Percentiles rank a stretch among this genome's conserved stretches.
These are phyloP conservation scores for Colletotrichum spaethianum DNA, from an alignment of 2,329 filamentous ascomycete genomes.

Conservation along the genomic window DNA sequence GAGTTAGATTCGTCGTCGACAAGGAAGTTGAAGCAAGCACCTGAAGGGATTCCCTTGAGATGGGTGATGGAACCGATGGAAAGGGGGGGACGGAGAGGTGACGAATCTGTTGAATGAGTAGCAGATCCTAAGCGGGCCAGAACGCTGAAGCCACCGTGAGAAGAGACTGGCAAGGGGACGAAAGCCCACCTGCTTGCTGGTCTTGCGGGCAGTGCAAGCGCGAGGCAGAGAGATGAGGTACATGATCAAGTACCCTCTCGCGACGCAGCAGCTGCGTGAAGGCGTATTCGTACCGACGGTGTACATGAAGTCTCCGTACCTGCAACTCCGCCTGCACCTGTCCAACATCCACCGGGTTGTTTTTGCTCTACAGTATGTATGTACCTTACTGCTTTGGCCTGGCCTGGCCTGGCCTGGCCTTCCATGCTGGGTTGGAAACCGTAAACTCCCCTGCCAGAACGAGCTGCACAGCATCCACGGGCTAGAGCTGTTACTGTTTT, in stretches of 20 bases:
- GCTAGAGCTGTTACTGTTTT: conserved; percentile 8
- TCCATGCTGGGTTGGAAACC: conserved; percentile 5
- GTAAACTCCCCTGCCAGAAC: conserved; percentile 17
- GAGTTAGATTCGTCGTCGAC: conserved; percentile 6
- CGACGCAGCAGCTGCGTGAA: neutral
- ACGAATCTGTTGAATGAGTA: conserved; percentile 5
- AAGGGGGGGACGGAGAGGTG: neutral
- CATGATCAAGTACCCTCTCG: conserved; percentile 3
- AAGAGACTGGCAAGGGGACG: neutral
- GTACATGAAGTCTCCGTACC: neutral
- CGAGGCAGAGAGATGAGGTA: neutral
- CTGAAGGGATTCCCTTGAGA: conserved; percentile 23
- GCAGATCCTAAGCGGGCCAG: neutral
- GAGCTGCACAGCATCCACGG: conserved; percentile 33
- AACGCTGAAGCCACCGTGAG: conserved; percentile 2
- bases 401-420: conserved; percentile 13
- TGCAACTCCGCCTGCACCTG: neutral
- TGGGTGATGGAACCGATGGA: conserved; percentile 5
- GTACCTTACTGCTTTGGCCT: neutral
- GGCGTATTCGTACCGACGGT: conserved; percentile 13
- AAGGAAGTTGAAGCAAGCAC: neutral
- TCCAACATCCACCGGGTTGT: neutral
- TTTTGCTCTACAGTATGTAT: neutral
- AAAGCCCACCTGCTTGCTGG: neutral
- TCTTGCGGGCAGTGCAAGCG: neutral